Percentiles rank a stretch among this genome's conserved stretches.
phyloP scores from a whole-genome alignment of 306 rosid genomes.

The Comarum palustre region DNA sequence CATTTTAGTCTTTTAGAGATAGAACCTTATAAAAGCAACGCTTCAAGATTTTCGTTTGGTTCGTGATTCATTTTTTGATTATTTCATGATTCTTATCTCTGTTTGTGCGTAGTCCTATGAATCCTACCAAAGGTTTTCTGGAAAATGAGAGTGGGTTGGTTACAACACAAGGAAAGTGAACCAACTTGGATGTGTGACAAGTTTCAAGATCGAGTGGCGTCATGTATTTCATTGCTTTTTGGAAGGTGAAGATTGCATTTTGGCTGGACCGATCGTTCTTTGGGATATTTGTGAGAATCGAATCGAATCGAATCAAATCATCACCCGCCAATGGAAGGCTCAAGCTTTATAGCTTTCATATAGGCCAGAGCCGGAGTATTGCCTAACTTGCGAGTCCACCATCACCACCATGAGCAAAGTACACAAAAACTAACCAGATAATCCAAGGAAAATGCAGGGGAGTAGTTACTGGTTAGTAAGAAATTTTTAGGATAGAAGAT shows the following conservation, averaged over 20 bases:
- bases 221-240: slow-evolving; percentile 2
- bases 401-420: not conserved
- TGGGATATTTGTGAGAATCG: slow-evolving; percentile 4
- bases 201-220: not conserved
- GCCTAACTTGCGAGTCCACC: not conserved
- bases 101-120: not conserved
- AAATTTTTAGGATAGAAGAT: not conserved
- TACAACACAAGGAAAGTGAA: not conserved
- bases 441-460: not conserved
- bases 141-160: not conserved
- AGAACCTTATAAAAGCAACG: not conserved
- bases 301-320: not conserved
- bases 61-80: not conserved
- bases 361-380: not conserved
- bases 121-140: not conserved
- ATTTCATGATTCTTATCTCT: not conserved
- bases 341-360: not conserved
- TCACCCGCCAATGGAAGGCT: not conserved
- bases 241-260: slow-evolving; percentile 3
- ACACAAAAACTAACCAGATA: not conserved
- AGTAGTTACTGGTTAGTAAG: not conserved
- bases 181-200: slow-evolving; percentile 5
- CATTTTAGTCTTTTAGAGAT: not conserved
- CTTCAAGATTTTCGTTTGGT: not conserved
- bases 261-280: slow-evolving; percentile 6